These are phyloP conservation scores for Galeopsis tetrahit DNA, from an alignment of 257 asterid species.

Conservation along the genomic window DNA sequence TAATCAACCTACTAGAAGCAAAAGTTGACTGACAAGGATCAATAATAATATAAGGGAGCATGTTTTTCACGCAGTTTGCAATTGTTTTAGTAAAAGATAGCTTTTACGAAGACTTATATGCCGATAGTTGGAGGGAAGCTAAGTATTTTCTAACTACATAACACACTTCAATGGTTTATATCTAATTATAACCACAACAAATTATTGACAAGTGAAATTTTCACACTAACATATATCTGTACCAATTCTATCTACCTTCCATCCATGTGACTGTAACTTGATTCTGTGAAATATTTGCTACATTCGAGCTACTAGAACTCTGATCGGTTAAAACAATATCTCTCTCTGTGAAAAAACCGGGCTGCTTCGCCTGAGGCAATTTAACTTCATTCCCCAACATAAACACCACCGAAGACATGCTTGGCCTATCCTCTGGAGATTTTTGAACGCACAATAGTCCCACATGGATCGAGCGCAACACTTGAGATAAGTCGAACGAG, in stretches of 20 bases:
- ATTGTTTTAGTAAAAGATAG: too few relatives aligned
- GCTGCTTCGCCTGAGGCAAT: constrained; percentile 15
- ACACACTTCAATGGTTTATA: too few relatives aligned
- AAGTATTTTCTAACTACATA: too few relatives aligned
- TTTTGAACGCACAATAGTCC: constrained; percentile 13
- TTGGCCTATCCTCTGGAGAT: constrained; percentile 19
- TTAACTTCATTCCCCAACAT: constrained; percentile 20
- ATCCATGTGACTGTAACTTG: background rate
- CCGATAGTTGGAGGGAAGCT: too few relatives aligned
- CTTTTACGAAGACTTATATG: too few relatives aligned
- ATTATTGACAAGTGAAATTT: too few relatives aligned
- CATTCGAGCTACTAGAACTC: background rate
- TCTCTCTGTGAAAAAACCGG: constrained; percentile 9
- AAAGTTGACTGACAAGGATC: too few relatives aligned
- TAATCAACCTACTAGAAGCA: too few relatives aligned
- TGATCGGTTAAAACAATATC: background rate
- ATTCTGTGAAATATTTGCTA: background rate
- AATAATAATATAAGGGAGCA: too few relatives aligned
- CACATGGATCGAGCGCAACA: constrained; percentile 1
- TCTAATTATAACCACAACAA: background rate
- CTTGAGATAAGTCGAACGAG: constrained; percentile 12
- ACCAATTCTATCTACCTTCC: background rate
- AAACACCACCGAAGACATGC: constrained; percentile 10
- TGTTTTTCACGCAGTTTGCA: too few relatives aligned
- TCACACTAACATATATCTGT: too few relatives aligned